These are phyloP conservation scores for Jamesozyma piceae DNA, from an alignment of 805 yeast species.

Conservation along the genomic window DNA sequence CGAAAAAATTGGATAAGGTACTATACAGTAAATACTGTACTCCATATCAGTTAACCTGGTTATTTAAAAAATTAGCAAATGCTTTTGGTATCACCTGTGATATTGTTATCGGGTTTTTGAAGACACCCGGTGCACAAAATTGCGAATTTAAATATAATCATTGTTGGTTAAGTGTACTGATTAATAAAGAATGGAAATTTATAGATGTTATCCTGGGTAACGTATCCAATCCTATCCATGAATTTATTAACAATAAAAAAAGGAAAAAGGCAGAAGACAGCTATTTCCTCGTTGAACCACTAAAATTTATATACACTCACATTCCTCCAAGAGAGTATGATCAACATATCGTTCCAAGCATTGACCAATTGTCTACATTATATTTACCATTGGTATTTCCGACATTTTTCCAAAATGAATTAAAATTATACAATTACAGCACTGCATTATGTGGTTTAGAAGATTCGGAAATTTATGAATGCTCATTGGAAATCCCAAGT, in stretches of 20 bases:
- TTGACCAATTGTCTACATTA: slow-evolving; percentile 68
- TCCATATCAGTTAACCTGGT: slow-evolving; percentile 65
- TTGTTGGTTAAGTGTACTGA: slow-evolving; percentile 74
- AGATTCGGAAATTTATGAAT: slow-evolving; percentile 72
- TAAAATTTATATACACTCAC: slow-evolving; percentile 71
- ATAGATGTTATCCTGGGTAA: slow-evolving; percentile 66
- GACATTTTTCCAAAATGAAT: slow-evolving; percentile 52
- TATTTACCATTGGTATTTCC: slow-evolving; percentile 84
- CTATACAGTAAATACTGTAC: slow-evolving; percentile 44
- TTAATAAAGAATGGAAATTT: slow-evolving; percentile 72
- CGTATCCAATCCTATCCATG: slow-evolving; percentile 42
- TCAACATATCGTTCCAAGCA: slow-evolving; percentile 80
- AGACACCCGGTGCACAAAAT: slow-evolving; percentile 57
- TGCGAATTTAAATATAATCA: slow-evolving; percentile 53
- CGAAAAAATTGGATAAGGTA: slow-evolving; percentile 36
- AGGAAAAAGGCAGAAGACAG: slow-evolving; percentile 35
- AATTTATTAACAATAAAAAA: slow-evolving; percentile 30
- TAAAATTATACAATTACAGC: slow-evolving; percentile 60
- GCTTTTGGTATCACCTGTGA: slow-evolving; percentile 65
- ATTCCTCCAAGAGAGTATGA: slow-evolving; percentile 69
- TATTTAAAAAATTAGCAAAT: slow-evolving; percentile 64
- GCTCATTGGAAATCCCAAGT: slow-evolving; percentile 61
- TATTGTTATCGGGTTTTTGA: slow-evolving; percentile 72
- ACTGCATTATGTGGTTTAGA: slow-evolving; percentile 63
- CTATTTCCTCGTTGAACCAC: slow-evolving; percentile 73